These are phyloP conservation scores for Annulohypoxylon truncatum DNA, from an alignment of 2,329 filamentous ascomycete species.

Conservation along the genomic window DNA sequence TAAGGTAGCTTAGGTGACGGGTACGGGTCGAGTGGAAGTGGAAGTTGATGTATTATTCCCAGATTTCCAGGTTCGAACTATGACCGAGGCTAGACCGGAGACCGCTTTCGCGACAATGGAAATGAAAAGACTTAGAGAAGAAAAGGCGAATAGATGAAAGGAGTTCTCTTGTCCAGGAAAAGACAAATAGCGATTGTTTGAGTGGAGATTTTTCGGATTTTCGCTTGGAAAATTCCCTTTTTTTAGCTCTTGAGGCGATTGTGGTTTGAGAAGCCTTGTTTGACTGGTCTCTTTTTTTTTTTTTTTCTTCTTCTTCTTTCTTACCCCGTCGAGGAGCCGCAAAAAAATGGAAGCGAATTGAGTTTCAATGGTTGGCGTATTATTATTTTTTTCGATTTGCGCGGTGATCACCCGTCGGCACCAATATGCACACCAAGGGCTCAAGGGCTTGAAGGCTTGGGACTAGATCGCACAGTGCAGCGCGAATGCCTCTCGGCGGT, in stretches of 20 bases:
- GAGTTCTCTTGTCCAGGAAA: slow-evolving; percentile 32
- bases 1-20: slow-evolving; percentile 5
- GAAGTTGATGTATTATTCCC: slow-evolving; percentile 16
- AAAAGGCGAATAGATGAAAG: slow-evolving; percentile 15
- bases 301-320: slow-evolving; percentile 16
- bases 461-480: slow-evolving; percentile 38
- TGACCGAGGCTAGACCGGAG: slow-evolving; percentile 39
- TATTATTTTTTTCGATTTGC: slow-evolving; percentile 23
- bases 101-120: slow-evolving; percentile 29
- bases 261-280: slow-evolving; percentile 35
- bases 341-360: slow-evolving; percentile 37
- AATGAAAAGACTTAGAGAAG: background rate
- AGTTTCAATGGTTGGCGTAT: slow-evolving; percentile 35
- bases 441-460: background rate
- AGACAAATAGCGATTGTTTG: slow-evolving; percentile 32
- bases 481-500: slow-evolving; percentile 35
- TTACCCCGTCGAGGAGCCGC: slow-evolving; percentile 38
- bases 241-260: slow-evolving; percentile 39
- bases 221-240: slow-evolving; percentile 39
- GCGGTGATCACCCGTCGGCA: slow-evolving; percentile 39
- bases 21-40: slow-evolving; percentile 2
- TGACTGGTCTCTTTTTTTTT: slow-evolving; percentile 14
- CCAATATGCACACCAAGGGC: slow-evolving; percentile 28
- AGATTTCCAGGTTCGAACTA: slow-evolving; percentile 4
- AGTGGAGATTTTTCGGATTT: slow-evolving; percentile 41